phyloP scores from a whole-genome alignment of 2,329 filamentous ascomycete species.

The Ophiostoma quercus region DNA sequence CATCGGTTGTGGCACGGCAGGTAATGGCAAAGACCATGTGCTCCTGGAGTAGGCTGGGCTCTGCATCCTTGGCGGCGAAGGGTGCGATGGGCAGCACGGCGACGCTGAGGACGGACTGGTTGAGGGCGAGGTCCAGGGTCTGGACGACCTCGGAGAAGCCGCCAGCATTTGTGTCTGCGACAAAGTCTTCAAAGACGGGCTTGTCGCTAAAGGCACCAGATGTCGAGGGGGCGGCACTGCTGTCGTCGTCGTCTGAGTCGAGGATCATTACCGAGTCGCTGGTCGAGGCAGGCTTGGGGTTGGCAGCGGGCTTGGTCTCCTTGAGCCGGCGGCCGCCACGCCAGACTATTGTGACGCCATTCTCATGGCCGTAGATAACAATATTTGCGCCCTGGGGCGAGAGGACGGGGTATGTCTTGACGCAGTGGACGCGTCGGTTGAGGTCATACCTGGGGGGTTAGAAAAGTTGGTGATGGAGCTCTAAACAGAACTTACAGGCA shows the following conservation, averaged over 20 bases:
- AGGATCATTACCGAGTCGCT: slow-evolving; percentile 55
- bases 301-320: slow-evolving; percentile 33
- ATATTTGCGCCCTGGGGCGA: slow-evolving; percentile 60
- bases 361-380: slow-evolving; percentile 59
- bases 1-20: slow-evolving; percentile 49
- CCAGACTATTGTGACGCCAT: slow-evolving; percentile 58
- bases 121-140: slow-evolving; percentile 56
- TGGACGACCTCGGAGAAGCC: slow-evolving; percentile 53
- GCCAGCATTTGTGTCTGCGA: slow-evolving; percentile 38
- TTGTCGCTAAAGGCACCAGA: slow-evolving; percentile 44
- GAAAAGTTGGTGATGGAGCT: neutral
- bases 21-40: slow-evolving; percentile 58
- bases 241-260: slow-evolving; percentile 53
- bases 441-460: slow-evolving; percentile 50
- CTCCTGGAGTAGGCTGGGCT: slow-evolving; percentile 47
- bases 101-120: slow-evolving; percentile 51
- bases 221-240: slow-evolving; percentile 27
- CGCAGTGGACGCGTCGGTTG: slow-evolving; percentile 52
- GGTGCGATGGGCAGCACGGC: slow-evolving; percentile 51
- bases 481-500: slow-evolving; percentile 31
- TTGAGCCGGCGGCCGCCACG: slow-evolving; percentile 59
- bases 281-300: slow-evolving; percentile 20
- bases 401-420: slow-evolving; percentile 56
- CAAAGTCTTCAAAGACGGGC: slow-evolving; percentile 53
- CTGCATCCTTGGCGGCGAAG: slow-evolving; percentile 46